Conservation (phyloP, 331 rosid species). For the Arachis monticola region DNA sequence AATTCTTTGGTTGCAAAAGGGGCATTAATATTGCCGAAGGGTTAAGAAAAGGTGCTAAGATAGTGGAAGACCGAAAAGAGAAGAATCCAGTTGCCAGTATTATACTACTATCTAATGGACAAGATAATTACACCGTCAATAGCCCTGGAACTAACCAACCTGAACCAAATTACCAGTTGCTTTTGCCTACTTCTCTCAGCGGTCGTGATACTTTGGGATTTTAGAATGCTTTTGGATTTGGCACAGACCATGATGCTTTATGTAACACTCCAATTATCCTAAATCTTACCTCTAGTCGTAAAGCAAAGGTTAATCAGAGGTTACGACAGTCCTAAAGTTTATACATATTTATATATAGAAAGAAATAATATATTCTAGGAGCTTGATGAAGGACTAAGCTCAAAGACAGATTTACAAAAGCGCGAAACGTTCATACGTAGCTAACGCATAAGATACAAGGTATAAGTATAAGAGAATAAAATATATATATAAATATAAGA, state of each 20-base stretch:
- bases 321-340: too few relatives aligned
- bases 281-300: too few relatives aligned
- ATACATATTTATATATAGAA: too few relatives aligned
- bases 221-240: slow-evolving; percentile 90
- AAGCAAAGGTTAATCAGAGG: too few relatives aligned
- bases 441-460: too few relatives aligned
- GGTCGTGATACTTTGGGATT: slow-evolving; percentile 67
- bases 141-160: slow-evolving; percentile 64
- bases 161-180: slow-evolving; percentile 77
- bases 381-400: too few relatives aligned
- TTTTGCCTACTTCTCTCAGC: slow-evolving; percentile 77
- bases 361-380: too few relatives aligned
- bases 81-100: slow-evolving; percentile 89
- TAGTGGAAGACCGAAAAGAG: slow-evolving; percentile 88
- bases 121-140: slow-evolving; percentile 83
- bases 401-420: too few relatives aligned
- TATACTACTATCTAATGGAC: slow-evolving; percentile 89
- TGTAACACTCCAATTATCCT: not conserved
- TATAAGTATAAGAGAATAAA: too few relatives aligned
- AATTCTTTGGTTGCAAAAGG: slow-evolving; percentile 97
- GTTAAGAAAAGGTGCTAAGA: slow-evolving; percentile 88
- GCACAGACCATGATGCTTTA: slow-evolving; percentile 91
- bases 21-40: slow-evolving; percentile 98
- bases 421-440: too few relatives aligned
- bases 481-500: too few relatives aligned